Evolutionary conservation across 2,329 filamentous ascomycete genomes (phyloP).

Genomic region (Zasmidium cellare): DNA sequence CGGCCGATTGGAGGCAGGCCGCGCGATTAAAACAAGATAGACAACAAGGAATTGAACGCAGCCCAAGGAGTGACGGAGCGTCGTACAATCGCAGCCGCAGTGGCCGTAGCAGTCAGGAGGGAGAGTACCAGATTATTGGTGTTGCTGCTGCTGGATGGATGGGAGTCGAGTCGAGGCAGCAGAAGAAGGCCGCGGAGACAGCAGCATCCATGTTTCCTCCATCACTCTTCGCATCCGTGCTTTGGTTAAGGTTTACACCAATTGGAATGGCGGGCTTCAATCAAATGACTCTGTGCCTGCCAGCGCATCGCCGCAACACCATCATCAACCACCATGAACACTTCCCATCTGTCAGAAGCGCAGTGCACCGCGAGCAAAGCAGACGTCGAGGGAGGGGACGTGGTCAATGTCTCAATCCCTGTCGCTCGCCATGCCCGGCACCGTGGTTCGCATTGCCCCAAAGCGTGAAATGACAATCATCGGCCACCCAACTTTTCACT

Average conservation of each 20-base stretch:
- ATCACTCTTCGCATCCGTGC: neutral
- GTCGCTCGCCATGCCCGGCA: neutral
- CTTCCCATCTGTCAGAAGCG: too few species aligned
- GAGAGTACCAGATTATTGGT: neutral
- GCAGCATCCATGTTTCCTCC: too few species aligned
- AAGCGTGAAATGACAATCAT: neutral
- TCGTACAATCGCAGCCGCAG: neutral
- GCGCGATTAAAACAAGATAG: neutral
- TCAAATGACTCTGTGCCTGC: neutral
- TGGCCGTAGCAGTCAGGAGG: neutral
- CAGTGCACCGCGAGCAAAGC: too few species aligned
- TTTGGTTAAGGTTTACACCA: neutral
- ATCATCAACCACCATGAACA: too few species aligned
- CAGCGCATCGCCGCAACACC: neutral
- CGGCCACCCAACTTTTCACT: neutral
- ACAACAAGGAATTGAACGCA: neutral
- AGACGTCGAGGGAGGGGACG: too few species aligned
- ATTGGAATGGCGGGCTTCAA: neutral
- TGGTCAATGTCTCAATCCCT: neutral
- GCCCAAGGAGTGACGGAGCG: neutral
- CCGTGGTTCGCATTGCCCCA: neutral
- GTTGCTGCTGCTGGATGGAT: too few species aligned
- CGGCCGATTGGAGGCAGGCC: neutral
- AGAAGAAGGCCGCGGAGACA: neutral
- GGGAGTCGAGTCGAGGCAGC: too few species aligned